These are phyloP conservation scores for Kodamaea hsintzibuensis DNA, from an alignment of 805 yeast species.

Conservation along the genomic window DNA sequence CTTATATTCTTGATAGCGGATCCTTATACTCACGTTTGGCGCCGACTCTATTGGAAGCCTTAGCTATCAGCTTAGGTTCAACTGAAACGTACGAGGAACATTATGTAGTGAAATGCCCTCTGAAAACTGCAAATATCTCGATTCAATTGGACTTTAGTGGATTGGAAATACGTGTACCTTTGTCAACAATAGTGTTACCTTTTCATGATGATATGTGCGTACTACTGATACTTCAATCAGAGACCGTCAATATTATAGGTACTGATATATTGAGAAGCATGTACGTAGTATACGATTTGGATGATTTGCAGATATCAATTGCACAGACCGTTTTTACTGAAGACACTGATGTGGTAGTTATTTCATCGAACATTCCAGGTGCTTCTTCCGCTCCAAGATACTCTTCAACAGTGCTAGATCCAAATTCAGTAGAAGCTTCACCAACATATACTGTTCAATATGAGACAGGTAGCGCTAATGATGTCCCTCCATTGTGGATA, in stretches of 20 bases:
- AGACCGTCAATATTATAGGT: neutral
- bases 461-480: too few species aligned
- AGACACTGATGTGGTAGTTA: too few species aligned
- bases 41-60: neutral
- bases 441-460: too few species aligned
- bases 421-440: too few species aligned
- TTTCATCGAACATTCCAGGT: too few species aligned
- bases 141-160: slow-evolving; percentile 48
- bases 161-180: slow-evolving; percentile 50
- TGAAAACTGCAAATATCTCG: neutral
- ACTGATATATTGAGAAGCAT: neutral
- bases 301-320: too few species aligned
- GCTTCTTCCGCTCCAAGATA: too few species aligned
- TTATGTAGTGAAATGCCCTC: neutral
- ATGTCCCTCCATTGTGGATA: too few species aligned
- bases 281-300: too few species aligned
- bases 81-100: neutral
- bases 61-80: neutral
- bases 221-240: neutral
- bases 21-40: neutral
- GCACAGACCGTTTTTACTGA: too few species aligned
- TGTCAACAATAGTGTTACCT: slow-evolving; percentile 27
- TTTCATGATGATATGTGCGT: neutral
- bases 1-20: neutral
- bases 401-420: too few species aligned